These are phyloP conservation scores for Scopulariopsis brevicaulis DNA, from an alignment of 2,329 filamentous ascomycete species.

Conservation along the genomic window DNA sequence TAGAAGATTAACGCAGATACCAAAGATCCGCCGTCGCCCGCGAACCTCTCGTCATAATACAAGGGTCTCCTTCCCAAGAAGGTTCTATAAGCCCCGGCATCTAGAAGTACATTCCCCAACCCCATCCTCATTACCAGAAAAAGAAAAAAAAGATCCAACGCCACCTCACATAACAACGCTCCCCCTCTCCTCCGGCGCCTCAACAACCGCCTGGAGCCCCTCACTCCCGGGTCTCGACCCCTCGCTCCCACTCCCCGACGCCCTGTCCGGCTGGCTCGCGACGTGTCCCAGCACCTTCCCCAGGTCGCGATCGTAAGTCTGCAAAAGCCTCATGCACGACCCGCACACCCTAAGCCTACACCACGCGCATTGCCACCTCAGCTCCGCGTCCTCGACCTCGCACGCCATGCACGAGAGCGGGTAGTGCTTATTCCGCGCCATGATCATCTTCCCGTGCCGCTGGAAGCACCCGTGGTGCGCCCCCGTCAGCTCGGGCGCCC, in stretches of 20 bases:
- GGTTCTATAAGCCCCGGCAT: too few species aligned
- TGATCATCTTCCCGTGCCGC: constrained; percentile 34
- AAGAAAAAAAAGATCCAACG: too few species aligned
- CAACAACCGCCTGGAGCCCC: not conserved
- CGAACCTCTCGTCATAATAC: not conserved
- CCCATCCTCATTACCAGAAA: too few species aligned
- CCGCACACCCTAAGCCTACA: constrained; percentile 42
- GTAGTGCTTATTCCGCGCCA: constrained; percentile 34
- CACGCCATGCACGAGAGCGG: constrained; percentile 43
- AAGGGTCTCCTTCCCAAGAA: too few species aligned
- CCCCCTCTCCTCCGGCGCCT: not conserved
- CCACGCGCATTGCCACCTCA: constrained; percentile 35
- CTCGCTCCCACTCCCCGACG: not conserved
- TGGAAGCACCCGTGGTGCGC: constrained; percentile 34
- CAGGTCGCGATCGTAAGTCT: constrained; percentile 29
- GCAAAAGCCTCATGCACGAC: constrained; percentile 29
- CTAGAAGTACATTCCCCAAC: too few species aligned
- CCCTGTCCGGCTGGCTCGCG: constrained; percentile 6
- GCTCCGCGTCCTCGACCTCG: constrained; percentile 28
- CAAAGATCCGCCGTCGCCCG: not conserved
- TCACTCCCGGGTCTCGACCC: not conserved
- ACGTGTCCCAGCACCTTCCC: constrained; percentile 24
- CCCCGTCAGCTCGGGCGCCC: constrained; percentile 29
- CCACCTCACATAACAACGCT: not conserved
- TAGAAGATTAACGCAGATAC: not conserved